Base-by-base conservation (phyloP, 805 yeast species). In the Middelhovenomyces tepae region DNA sequence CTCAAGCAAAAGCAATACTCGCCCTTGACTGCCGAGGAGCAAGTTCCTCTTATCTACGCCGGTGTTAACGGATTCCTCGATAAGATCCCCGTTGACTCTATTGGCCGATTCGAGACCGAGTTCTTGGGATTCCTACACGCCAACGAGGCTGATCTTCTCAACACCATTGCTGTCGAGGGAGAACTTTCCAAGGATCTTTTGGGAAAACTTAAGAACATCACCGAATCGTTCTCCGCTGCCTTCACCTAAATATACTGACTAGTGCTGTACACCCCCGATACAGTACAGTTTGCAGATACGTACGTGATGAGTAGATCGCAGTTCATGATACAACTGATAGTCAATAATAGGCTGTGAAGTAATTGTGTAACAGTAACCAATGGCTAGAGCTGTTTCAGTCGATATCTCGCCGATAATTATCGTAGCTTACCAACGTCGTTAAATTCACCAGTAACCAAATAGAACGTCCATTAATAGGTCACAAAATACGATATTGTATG, bases 11-110 rank as follows among this genome's bases (percentile, higher is more conserved):
- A 78, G 68, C 99, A 91, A 77, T 85, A 78, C 77, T 58, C 80
- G 57, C 99, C 99, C 65, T 71, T 89, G 62, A 80, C 95, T 63
- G 94, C 97, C 59, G 96, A 91, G 72, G 95, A 89, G 72, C 95
- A 86, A 75, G 98, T 93, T 47, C 98, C 98, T 63, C 72, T 86
- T 63, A 86, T 91, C 64, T 91, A 66, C 77, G 98, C 97, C 49
- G 99, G 99, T 89, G 98, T 93, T 60, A 87, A 89, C 79, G 99
- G 99, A 78, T 86, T 60, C 87, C 79, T 91, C 62, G 99, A 91
- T 66, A 59, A 67, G 53, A 60, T 91, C 55, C 82, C 91, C 51
- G 69, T 89, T 51, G 76, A 78, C 62, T 81, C 84, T 68, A 76
- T 91, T 57, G 85, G 71, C 64, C 83, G 81, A 64, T 91, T 83